Percentiles rank a stretch among this genome's conserved stretches.
Conservation (phyloP, 2,329 filamentous ascomycete species). For the Mycogone perniciosa region DNA sequence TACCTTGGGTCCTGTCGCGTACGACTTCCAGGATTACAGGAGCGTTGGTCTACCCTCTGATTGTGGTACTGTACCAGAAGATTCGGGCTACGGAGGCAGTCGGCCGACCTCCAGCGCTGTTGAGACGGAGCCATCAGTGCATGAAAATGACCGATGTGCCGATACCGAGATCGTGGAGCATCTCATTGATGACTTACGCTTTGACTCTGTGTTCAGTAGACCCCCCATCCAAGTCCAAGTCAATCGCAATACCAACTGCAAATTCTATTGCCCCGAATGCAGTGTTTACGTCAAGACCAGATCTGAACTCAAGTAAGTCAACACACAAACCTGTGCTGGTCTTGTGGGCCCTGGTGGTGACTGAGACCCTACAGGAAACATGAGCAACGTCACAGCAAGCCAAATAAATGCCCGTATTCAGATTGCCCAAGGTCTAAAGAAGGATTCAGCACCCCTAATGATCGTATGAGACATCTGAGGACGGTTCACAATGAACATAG, state of each 20-base stretch:
- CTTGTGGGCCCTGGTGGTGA: background rate
- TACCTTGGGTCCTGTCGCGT: constrained; percentile 11
- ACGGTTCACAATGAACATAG: constrained; percentile 57
- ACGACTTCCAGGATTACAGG: constrained; percentile 20
- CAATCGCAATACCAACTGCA: background rate
- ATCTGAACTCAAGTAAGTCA: constrained; percentile 50
- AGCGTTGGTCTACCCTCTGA: constrained; percentile 31
- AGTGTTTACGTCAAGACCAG: constrained; percentile 39
- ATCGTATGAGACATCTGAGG: constrained; percentile 71
- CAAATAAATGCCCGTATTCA: constrained; percentile 52
- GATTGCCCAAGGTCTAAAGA: constrained; percentile 49
- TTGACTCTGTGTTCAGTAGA: background rate
- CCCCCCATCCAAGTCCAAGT: background rate
- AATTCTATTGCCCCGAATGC: constrained; percentile 35
- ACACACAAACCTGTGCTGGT: background rate
- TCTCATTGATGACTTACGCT: constrained; percentile 26
- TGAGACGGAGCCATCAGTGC: constrained; percentile 34
- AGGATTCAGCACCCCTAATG: constrained; percentile 72
- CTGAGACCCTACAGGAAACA: constrained; percentile 59
- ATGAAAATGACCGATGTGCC: constrained; percentile 35
- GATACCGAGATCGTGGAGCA: constrained; percentile 35
- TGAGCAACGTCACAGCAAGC: constrained; percentile 60
- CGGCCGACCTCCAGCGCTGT: constrained; percentile 35
- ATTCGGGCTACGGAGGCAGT: constrained; percentile 43
- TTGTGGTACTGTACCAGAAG: constrained; percentile 32